phyloP scores from a whole-genome alignment of 371 early-diverging fungal genomes.

The Phascolomyces articulosus region DNA sequence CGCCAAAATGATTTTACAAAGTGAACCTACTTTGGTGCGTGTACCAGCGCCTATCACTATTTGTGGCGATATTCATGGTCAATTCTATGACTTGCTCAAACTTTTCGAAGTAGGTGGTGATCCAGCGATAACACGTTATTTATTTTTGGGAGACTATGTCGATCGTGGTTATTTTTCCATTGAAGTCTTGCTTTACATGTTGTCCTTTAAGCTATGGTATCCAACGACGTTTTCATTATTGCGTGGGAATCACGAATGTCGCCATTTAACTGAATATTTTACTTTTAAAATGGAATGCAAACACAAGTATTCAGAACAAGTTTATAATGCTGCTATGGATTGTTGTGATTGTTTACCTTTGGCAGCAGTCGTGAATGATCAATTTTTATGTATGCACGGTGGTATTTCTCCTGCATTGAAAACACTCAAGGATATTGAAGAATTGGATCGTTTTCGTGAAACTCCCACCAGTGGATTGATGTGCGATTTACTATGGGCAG shows the following conservation, averaged over 20 bases:
- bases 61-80: constrained; percentile 99
- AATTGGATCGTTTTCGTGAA: constrained; percentile 92
- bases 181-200: constrained; percentile 87
- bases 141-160: constrained; percentile 98
- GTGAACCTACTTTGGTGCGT: constrained; percentile 86
- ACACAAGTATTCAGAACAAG: constrained; percentile 93
- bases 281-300: constrained; percentile 96
- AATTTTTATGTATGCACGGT: constrained; percentile 98
- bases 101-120: constrained; percentile 97
- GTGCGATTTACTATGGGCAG: constrained; percentile 98
- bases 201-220: constrained; percentile 92
- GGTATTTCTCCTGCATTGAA: constrained; percentile 95
- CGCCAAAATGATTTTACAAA: constrained; percentile 72
- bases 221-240: constrained; percentile 92
- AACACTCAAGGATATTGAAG: constrained; percentile 84
- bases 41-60: constrained; percentile 93
- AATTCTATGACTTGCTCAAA: constrained; percentile 98
- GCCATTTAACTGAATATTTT: constrained; percentile 97
- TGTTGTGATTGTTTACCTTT: constrained; percentile 96
- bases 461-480: constrained; percentile 94
- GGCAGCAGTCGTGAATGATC: constrained; percentile 94
- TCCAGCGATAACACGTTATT: constrained; percentile 85
- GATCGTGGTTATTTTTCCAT: constrained; percentile 96
- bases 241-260: constrained; percentile 98
- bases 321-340: constrained; percentile 92